A percentile compares a stretch with the other conserved stretches of the same genome.
Conservation (phyloP, 306 rosid genomes). For the Sophora flavescens region DNA sequence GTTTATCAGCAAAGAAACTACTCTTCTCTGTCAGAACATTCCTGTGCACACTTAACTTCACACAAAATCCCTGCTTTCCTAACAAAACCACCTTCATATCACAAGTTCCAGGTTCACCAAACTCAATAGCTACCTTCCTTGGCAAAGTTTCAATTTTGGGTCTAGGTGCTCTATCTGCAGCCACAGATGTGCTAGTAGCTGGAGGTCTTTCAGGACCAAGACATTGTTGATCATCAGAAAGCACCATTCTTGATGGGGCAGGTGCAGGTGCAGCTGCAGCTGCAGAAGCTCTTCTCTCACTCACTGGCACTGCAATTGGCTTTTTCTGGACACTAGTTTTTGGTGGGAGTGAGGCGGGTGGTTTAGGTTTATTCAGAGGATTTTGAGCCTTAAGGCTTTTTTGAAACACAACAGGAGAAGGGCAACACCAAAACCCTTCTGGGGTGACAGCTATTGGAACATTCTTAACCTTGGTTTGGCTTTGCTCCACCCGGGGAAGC, state of each 20-base stretch:
- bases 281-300: slow-evolving; percentile 60
- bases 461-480: slow-evolving; percentile 82
- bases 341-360: slow-evolving; percentile 69
- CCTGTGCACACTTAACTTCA: slow-evolving; percentile 87
- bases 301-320: slow-evolving; percentile 52
- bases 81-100: slow-evolving; percentile 82
- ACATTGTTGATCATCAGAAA: slow-evolving; percentile 65
- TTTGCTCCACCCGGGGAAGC: slow-evolving; percentile 72
- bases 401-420: slow-evolving; percentile 97
- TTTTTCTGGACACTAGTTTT: slow-evolving; percentile 67
- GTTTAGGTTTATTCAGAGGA: slow-evolving; percentile 73
- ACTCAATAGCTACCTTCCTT: slow-evolving; percentile 92
- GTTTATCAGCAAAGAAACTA: slow-evolving; percentile 71
- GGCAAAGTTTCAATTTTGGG: slow-evolving; percentile 83
- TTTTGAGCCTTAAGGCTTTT: slow-evolving; percentile 79
- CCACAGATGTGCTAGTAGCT: slow-evolving; percentile 53
- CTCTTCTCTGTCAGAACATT: slow-evolving; percentile 74
- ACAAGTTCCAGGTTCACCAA: slow-evolving; percentile 95
- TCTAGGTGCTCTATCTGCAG: slow-evolving; percentile 68
- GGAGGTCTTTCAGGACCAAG: slow-evolving; percentile 57
- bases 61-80: slow-evolving; percentile 94
- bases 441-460: slow-evolving; percentile 99
- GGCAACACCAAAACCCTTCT: slow-evolving; percentile 99
- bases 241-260: slow-evolving; percentile 58
- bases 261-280: slow-evolving; percentile 52